Evolutionary conservation across 106 monocot species (phyloP).

Genomic region (Allium sativum): DNA sequence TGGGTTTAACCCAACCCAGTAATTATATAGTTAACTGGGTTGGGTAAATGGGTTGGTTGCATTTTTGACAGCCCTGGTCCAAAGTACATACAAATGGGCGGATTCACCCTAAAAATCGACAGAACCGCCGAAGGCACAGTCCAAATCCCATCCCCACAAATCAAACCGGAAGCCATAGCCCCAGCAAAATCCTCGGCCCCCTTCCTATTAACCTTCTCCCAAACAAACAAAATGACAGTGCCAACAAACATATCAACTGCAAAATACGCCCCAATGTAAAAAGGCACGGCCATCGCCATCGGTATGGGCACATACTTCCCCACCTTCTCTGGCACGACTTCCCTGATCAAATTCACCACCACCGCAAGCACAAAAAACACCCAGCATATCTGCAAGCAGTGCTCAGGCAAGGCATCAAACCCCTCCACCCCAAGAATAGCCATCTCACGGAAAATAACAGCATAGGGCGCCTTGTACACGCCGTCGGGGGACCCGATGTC

Average conservation of each 20-base stretch:
- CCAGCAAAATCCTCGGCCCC: slow-evolving; percentile 66
- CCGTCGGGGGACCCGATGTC: slow-evolving; percentile 66
- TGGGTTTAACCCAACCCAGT: too few species aligned
- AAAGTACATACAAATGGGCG: slow-evolving; percentile 89
- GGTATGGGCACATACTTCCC: slow-evolving; percentile 64
- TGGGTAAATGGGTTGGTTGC: too few species aligned
- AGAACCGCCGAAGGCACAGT: slow-evolving; percentile 78
- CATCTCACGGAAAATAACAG: slow-evolving; percentile 79
- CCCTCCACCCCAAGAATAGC: slow-evolving; percentile 77
- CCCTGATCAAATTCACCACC: slow-evolving; percentile 43
- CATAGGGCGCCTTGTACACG: slow-evolving; percentile 74
- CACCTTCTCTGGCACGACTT: slow-evolving; percentile 30
- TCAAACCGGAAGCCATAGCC: slow-evolving; percentile 77
- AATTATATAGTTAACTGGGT: too few species aligned
- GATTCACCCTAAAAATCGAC: slow-evolving; percentile 57
- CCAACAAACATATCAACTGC: slow-evolving; percentile 90
- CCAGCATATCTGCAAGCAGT: slow-evolving; percentile 66
- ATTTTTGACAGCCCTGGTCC: too few species aligned
- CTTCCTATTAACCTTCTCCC: slow-evolving; percentile 59
- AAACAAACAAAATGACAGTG: slow-evolving; percentile 59
- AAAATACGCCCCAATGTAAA: slow-evolving; percentile 88
- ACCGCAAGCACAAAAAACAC: slow-evolving; percentile 46
- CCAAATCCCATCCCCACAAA: slow-evolving; percentile 97
- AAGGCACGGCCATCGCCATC: slow-evolving; percentile 86
- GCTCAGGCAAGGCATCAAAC: slow-evolving; percentile 64